Conservation (phyloP, 2,329 filamentous ascomycete species). For the Arachnopeziza araneosa region DNA sequence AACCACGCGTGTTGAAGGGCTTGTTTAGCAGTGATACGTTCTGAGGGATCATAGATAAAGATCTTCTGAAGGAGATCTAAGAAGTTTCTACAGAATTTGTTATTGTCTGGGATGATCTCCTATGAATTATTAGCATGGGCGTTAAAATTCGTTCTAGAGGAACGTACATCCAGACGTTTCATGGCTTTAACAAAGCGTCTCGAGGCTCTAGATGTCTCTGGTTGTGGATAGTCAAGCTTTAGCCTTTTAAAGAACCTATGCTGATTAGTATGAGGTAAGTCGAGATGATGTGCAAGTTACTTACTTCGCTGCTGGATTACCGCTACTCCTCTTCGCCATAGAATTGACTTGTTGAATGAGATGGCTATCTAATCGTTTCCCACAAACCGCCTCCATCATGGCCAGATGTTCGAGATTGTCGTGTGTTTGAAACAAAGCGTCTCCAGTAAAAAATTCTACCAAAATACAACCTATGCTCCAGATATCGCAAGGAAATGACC, state of each 20-base stretch:
- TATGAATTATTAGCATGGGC: conserved; percentile 26
- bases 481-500: conserved; percentile 68
- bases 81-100: conserved; percentile 55
- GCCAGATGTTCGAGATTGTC: conserved; percentile 67
- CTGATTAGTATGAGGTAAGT: conserved; percentile 26
- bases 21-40: conserved; percentile 61
- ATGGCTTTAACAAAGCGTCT: conserved; percentile 66
- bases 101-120: conserved; percentile 60
- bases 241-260: conserved; percentile 62
- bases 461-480: conserved; percentile 71
- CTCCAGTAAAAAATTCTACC: conserved; percentile 67
- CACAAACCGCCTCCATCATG: conserved; percentile 70
- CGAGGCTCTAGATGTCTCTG: conserved; percentile 59
- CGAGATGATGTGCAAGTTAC: conserved; percentile 20
- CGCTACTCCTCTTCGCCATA: conserved; percentile 49
- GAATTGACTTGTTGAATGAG: conserved; percentile 54
- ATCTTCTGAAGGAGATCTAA: conserved; percentile 60
- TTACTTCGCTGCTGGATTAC: conserved; percentile 61
- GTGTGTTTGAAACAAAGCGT: conserved; percentile 67
- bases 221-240: conserved; percentile 58
- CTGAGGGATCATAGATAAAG: conserved; percentile 61
- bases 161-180: conserved; percentile 57
- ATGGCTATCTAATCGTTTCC: conserved; percentile 50
- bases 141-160: not conserved
- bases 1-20: conserved; percentile 65